A percentile compares a stretch with the other conserved stretches of the same genome.
phyloP scores from a whole-genome alignment of 306 rosid genomes.

The Erythrophleum fordii region DNA sequence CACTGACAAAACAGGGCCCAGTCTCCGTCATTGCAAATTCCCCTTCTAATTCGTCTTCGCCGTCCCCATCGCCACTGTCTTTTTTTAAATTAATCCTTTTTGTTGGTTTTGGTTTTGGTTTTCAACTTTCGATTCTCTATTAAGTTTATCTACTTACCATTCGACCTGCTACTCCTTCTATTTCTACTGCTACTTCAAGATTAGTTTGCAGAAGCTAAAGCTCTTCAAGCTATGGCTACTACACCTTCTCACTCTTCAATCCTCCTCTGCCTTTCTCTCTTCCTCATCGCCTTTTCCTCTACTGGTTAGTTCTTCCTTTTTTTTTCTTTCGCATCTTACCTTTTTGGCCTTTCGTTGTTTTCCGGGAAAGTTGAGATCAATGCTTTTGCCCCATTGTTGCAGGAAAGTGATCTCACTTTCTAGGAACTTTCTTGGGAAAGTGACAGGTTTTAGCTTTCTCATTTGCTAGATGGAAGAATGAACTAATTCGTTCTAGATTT shows the following conservation, averaged over 20 bases:
- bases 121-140: neutral
- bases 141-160: neutral
- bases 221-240: slow-evolving; percentile 39
- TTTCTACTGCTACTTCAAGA: too few species aligned
- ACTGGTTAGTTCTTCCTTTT: slow-evolving; percentile 49
- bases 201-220: neutral
- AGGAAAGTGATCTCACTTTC: slow-evolving; percentile 21
- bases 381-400: neutral
- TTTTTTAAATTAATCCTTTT: neutral
- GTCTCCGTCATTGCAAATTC: neutral
- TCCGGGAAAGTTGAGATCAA: neutral
- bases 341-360: neutral
- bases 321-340: neutral
- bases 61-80: neutral
- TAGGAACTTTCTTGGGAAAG: slow-evolving; percentile 14
- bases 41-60: neutral
- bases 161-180: neutral
- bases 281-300: slow-evolving; percentile 32
- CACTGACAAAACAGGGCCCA: neutral
- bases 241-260: slow-evolving; percentile 31
- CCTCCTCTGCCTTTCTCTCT: slow-evolving; percentile 42
- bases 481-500: neutral
- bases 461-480: neutral
- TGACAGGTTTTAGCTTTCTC: neutral
- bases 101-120: slow-evolving; percentile 1